These are phyloP conservation scores for Penicillium longicatenatum DNA, from an alignment of 495 filamentous ascomycete genomes.

Conservation along the genomic window DNA sequence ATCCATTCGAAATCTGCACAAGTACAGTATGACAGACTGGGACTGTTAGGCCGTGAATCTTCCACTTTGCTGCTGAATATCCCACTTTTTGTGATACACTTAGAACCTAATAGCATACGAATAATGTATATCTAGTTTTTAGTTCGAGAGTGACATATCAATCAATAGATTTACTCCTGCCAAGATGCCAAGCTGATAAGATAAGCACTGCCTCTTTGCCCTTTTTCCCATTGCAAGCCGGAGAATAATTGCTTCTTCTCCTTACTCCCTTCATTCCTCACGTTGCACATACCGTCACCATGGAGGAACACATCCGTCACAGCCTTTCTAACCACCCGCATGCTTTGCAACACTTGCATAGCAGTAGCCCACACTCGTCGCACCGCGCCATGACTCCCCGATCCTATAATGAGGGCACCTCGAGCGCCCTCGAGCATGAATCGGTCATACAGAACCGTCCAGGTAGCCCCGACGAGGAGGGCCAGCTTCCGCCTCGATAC, in stretches of 20 bases:
- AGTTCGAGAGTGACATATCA: no score
- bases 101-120: no score
- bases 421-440: conserved; percentile 39
- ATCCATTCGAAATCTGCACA: no score
- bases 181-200: conserved; percentile 8
- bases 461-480: conserved; percentile 63
- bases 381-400: conserved; percentile 25
- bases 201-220: conserved; percentile 11
- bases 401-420: conserved; percentile 34
- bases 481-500: conserved; percentile 60
- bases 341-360: conserved; percentile 27
- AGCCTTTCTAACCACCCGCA: conserved; percentile 39
- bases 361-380: conserved; percentile 22
- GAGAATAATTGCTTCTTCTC: background rate
- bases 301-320: conserved; percentile 45
- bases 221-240: background rate
- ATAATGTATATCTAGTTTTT: no score
- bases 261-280: conserved; percentile 11
- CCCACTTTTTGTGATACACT: no score
- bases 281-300: conserved; percentile 13
- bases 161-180: background rate
- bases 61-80: no score
- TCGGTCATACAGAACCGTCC: conserved; percentile 27
- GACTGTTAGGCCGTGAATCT: no score
- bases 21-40: no score